Base-by-base conservation (phyloP, 495 filamentous ascomycete genomes). In the Usnea hakonensis region DNA sequence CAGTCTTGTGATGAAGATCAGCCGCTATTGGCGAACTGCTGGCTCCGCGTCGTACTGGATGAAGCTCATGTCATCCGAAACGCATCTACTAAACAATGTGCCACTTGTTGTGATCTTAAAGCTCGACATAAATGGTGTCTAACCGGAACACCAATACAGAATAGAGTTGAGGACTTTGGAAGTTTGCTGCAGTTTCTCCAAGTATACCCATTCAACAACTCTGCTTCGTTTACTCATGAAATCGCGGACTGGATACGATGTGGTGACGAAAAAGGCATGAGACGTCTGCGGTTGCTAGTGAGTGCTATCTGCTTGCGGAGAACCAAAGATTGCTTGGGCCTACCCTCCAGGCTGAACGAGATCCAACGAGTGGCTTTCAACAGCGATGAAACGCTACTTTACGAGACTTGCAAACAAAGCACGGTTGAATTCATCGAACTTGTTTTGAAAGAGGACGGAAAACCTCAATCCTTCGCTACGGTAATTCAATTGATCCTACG, bases 291-390 rank as follows among this genome's bases (percentile, higher is more conserved):
- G 13, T 43, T 68, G 21, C 69, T 79, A 11, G 68, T 77, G n/a
- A 71, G 74, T n/a, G 71, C 75, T 9, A 62, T 79, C 21, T 75
- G 72, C 37, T 66, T 78, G 19, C 71, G 76, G 10, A 72, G 77
- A 6, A 74, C 72, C 0, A 73, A 73, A 66, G 65, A 36, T n/a
- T 41, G 23, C 50, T n/a, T 58, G 16, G 17, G 19, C 21, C 57
- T 58, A 13, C 57, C 57, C 21, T 16, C 57, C 6, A 23, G 40
- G 6, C 33, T 35, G 21, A 48, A 46, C 32, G 28, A 48, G 44
- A 46, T 21, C 2, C 57, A 48, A 23, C 19, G 2, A 21, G 40
- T 58, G 30, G 13, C 6, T 32, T 33, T 58, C n/a, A 36, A 46
- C 57, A 21, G 33, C 30, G 40, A 48, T n/a, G 57, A 62, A 26